These are phyloP conservation scores for Aspergillus arachidicola DNA, from an alignment of 2,329 filamentous ascomycete species.

Conservation along the genomic window DNA sequence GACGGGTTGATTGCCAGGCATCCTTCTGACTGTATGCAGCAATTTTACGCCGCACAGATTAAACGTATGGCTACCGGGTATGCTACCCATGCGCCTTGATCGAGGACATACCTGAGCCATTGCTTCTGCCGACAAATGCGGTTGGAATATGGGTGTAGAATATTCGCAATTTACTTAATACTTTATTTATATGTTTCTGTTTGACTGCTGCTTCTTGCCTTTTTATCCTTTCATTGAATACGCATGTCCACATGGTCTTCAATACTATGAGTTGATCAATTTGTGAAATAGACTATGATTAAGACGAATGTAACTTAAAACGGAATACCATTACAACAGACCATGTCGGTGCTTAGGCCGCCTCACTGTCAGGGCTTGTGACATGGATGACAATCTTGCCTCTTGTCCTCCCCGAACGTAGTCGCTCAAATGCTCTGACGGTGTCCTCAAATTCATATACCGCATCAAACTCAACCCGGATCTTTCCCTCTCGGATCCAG, in stretches of 20 bases:
- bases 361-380: background rate
- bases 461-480: conserved; percentile 60
- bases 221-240: background rate
- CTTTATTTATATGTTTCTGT: rapidly evolving
- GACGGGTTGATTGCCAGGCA: too few species aligned
- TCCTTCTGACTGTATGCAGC: background rate
- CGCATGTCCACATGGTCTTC: background rate
- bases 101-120: background rate
- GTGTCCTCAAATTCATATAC: conserved; percentile 59
- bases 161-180: too few species aligned
- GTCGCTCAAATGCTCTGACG: conserved; percentile 59
- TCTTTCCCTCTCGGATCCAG: conserved; percentile 50
- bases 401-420: conserved; percentile 58
- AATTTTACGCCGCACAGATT: background rate
- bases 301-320: background rate
- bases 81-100: background rate
- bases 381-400: conserved; percentile 62
- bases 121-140: too few species aligned
- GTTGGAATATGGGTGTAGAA: too few species aligned
- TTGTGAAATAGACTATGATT: background rate
- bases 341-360: background rate
- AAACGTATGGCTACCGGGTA: background rate
- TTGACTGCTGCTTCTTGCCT: background rate
- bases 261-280: background rate
- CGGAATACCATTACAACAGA: background rate